These are phyloP conservation scores for Metschnikowia matae DNA, from an alignment of 805 yeast species.

Conservation along the genomic window DNA sequence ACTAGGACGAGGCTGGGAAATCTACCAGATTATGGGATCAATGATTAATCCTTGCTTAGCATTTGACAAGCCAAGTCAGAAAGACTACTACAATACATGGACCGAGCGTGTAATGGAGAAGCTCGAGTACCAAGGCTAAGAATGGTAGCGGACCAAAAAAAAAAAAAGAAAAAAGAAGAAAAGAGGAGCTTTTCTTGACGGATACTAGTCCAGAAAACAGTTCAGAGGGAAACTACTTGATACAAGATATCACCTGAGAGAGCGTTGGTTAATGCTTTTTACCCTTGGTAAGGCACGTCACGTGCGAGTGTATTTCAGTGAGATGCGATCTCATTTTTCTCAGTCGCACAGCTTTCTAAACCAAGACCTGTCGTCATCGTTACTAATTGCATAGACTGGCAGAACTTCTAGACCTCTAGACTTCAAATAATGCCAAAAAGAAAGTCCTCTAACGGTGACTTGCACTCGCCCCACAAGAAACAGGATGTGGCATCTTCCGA, in stretches of 20 bases:
- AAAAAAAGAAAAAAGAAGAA: no score
- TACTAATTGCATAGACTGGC: neutral
- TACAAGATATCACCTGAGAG: neutral
- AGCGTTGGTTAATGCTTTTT: neutral
- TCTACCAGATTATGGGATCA: conserved; percentile 29
- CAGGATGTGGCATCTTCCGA: conserved; percentile 8
- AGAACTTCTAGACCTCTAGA: neutral
- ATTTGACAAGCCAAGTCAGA: conserved; percentile 29
- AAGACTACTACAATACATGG: conserved; percentile 32
- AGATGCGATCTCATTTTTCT: conserved; percentile 4
- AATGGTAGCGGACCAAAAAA: no score
- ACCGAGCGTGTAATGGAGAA: conserved; percentile 14
- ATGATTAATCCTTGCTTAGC: conserved; percentile 32
- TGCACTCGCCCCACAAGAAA: conserved; percentile 11
- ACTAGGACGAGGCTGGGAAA: conserved; percentile 31
- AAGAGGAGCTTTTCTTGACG: no score
- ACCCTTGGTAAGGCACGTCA: neutral
- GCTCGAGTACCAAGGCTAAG: neutral
- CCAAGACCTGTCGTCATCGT: neutral
- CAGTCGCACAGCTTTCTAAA: neutral
- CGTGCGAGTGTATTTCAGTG: neutral
- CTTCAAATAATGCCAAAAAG: conserved; percentile 9
- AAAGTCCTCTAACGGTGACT: conserved; percentile 12
- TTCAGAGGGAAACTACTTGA: no score
- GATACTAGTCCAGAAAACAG: no score